phyloP scores from a whole-genome alignment of 2,329 filamentous ascomycete genomes.

The Fusarium coffeatum region DNA sequence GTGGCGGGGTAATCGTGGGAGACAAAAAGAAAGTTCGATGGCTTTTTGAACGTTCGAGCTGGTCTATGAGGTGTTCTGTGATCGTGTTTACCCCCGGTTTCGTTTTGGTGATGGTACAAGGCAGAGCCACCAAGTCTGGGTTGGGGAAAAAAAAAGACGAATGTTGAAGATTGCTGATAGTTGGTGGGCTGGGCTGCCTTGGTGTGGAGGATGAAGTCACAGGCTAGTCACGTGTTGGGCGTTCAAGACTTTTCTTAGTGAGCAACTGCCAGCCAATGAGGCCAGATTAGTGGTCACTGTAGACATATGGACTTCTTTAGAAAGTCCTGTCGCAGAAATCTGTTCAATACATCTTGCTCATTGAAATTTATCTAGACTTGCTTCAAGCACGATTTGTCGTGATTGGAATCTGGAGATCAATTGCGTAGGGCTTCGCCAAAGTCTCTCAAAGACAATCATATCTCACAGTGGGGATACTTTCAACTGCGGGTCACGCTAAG shows the following conservation, averaged over 20 bases:
- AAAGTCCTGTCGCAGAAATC: not conserved
- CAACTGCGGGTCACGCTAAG: constrained; percentile 24
- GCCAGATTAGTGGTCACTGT: not conserved
- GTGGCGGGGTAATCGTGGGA: constrained; percentile 46
- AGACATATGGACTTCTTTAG: not conserved
- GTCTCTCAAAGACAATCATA: not conserved
- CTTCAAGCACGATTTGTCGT: not conserved
- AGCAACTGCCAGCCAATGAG: not conserved
- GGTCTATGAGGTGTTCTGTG: constrained; percentile 1
- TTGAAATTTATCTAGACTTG: not conserved
- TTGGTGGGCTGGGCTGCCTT: constrained; percentile 46
- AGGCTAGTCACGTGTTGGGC: constrained; percentile 41
- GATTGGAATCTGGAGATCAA: not conserved
- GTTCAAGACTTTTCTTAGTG: constrained; percentile 37
- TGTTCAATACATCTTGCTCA: not conserved
- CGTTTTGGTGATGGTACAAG: constrained; percentile 25
- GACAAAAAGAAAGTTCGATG: constrained; percentile 25
- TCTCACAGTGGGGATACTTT: constrained; percentile 16
- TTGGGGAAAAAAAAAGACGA: constrained; percentile 34
- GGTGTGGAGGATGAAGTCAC: constrained; percentile 48
- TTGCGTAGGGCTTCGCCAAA: constrained; percentile 1
- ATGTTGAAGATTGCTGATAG: constrained; percentile 44
- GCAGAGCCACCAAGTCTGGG: constrained; percentile 29
- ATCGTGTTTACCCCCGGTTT: constrained; percentile 13
- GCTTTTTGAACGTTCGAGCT: constrained; percentile 6